Base-by-base conservation (phyloP, 371 early-diverging fungal species). In the Scutellospora calospora region DNA sequence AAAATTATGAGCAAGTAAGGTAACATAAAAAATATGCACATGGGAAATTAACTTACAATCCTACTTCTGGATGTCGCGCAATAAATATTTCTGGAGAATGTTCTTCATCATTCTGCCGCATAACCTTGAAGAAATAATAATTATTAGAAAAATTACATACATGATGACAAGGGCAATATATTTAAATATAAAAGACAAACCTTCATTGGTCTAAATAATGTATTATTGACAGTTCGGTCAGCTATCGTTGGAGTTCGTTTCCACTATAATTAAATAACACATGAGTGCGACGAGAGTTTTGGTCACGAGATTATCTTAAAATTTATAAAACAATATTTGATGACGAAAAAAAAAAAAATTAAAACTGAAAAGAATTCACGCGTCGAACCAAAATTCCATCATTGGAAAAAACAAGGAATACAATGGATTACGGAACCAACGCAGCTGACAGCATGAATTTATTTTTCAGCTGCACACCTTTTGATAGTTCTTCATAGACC, bases 401-500 rank as follows among this genome's bases (percentile, higher is more conserved):
- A 12, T 22, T 22, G 68, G 68, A 68, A 68, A 41, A 68, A 22
- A 22, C 68, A 20, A 72, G 27, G 31, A 49, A 25, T 69, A 69
- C n/a, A 22, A 35, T 8, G 31, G 9, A 45, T 1, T 45, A 45
- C 12, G 45, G 11, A 45, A 8, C 29, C 27, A 18, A 52, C 29
- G 18, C 49, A 25, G 27, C 27, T 52, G 27, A 49, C 49, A 68
- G 22, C 45, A 41, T 41, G 69, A 69, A 68, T 41, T 22, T 31
- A 31, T 9, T 31, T 49, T 45, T 22, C 52, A 27, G 52, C 20
- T 72, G 18, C 49, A 80, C 83, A 90, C 90, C 89, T 93, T 93
- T 80, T 88, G 92, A 71, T 89, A 91, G 45, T 93, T 93, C 82
- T 92, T 92, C 35, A 91, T 80, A 82, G 91, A 89, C 92, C 93